Base-by-base conservation (phyloP, 2,329 filamentous ascomycete species). In the Curvularia lunata region DNA sequence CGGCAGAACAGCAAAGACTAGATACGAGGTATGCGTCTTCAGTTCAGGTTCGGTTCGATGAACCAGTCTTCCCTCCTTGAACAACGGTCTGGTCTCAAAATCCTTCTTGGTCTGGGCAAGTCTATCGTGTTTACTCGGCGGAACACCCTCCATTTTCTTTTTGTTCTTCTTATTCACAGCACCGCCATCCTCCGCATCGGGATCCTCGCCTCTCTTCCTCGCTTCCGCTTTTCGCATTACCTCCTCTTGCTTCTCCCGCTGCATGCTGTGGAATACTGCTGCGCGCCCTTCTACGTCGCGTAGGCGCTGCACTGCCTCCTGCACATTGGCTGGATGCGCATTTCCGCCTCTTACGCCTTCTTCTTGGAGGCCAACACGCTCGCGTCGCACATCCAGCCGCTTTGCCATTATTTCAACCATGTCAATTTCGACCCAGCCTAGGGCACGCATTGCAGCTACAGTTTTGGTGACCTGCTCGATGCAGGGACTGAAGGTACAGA, bases 401-500 rank as follows among this genome's bases (percentile, higher is more conserved):
- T 86, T 88, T 68, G 97, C 88, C 10, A 87, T 82, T 10, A 99
- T 86, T 77, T 97, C 95, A 0, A 96, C 91, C 91, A 97, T 97
- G 66, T 91, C 88, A 63, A 98, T 96, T 56, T 94, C 90, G 9
- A 92, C 85, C 95, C 95, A 99, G 52, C 91, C 92, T 6, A 92
- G 81, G 37, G 87, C 85, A 52, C 94, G 88, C 77, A 99, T 84
- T 12, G 86, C 86, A 10, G 91, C 89, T 52, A 97, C 88, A 0
- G 95, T 98, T 54, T 88, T 86, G 52, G 90, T 92, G 21, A 96
- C 94, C 80, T 99, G 95, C 78, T 99, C 95, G 64, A 99, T 96
- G 77, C 95, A 99, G 0, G 95, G 95, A 1, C 91, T 96, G 79
- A 99, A 99, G 0, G 92, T 96, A 80, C 95, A 99, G 53, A 99